A percentile compares a stretch with the other conserved stretches of the same genome.
Evolutionary conservation across 2,329 filamentous ascomycete genomes (phyloP).

Genomic region (Elsinoe fawcettii): DNA sequence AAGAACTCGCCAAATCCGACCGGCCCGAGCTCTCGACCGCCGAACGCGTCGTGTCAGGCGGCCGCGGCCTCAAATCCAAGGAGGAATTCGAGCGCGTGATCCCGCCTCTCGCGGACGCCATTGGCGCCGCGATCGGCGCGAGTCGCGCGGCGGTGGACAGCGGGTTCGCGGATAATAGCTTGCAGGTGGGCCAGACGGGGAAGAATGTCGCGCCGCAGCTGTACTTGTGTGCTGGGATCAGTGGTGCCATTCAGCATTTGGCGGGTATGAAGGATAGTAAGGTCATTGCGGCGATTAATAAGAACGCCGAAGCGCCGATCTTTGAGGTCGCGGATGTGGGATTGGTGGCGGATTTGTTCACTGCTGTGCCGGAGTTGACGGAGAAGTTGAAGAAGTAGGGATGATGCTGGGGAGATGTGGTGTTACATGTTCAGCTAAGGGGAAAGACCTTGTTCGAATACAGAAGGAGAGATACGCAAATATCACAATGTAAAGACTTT

Average conservation of each 20-base stretch:
- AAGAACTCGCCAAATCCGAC: slow-evolving; percentile 87
- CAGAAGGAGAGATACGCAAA: too few species aligned
- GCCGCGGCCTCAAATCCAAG: slow-evolving; percentile 92
- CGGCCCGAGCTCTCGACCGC: slow-evolving; percentile 91
- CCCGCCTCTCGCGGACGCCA: slow-evolving; percentile 79
- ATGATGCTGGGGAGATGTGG: background rate
- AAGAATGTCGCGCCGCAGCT: slow-evolving; percentile 97
- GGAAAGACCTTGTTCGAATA: background rate
- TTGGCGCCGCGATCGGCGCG: slow-evolving; percentile 93
- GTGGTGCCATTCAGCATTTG: slow-evolving; percentile 93
- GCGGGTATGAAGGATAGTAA: slow-evolving; percentile 99
- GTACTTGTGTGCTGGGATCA: slow-evolving; percentile 92
- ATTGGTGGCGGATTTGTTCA: slow-evolving; percentile 85
- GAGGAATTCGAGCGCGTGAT: slow-evolving; percentile 94
- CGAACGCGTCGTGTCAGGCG: slow-evolving; percentile 81
- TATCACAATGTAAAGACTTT: too few species aligned
- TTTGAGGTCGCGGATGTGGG: slow-evolving; percentile 98
- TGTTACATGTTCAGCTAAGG: background rate
- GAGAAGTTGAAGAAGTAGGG: slow-evolving; percentile 68
- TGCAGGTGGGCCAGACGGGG: slow-evolving; percentile 96
- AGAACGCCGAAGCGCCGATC: slow-evolving; percentile 92
- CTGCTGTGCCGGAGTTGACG: slow-evolving; percentile 87
- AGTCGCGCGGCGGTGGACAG: slow-evolving; percentile 93
- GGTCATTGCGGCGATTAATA: slow-evolving; percentile 98
- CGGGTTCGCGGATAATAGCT: slow-evolving; percentile 94